Conservation (phyloP, 805 yeast genomes). For the Teunomyces gatunensis region DNA sequence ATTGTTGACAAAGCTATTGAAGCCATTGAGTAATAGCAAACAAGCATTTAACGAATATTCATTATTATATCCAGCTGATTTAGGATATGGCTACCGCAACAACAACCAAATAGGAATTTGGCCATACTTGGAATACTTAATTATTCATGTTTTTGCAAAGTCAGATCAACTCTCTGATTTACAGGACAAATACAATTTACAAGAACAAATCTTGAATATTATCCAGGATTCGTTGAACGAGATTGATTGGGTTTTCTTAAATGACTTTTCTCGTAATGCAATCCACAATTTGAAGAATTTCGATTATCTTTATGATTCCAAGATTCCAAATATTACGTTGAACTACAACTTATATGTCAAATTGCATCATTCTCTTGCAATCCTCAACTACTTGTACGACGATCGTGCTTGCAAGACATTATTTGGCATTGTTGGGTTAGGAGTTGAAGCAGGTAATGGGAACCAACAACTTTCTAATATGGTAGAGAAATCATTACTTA, state of each 20-base stretch:
- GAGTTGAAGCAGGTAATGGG: slow-evolving; percentile 55
- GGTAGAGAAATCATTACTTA: slow-evolving; percentile 40
- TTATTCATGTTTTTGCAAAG: slow-evolving; percentile 63
- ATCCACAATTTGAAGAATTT: slow-evolving; percentile 22
- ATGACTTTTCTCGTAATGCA: slow-evolving; percentile 51
- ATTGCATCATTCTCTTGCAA: slow-evolving; percentile 68
- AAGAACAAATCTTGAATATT: slow-evolving; percentile 51
- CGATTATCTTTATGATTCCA: slow-evolving; percentile 21
- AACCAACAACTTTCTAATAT: slow-evolving; percentile 34
- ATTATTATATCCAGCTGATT: slow-evolving; percentile 56
- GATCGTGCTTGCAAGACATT: slow-evolving; percentile 55
- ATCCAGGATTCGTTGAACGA: slow-evolving; percentile 39
- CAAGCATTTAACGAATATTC: slow-evolving; percentile 31
- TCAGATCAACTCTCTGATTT: slow-evolving; percentile 37
- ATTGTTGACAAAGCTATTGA: slow-evolving; percentile 47
- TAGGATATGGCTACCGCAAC: slow-evolving; percentile 58
- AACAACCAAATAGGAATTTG: slow-evolving; percentile 58
- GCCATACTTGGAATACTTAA: slow-evolving; percentile 74
- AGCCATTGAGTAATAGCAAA: slow-evolving; percentile 17
- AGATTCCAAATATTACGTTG: slow-evolving; percentile 15
- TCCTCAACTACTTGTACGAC: slow-evolving; percentile 60
- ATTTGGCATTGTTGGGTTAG: slow-evolving; percentile 55
- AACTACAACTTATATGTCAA: slow-evolving; percentile 40
- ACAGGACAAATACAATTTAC: slow-evolving; percentile 44
- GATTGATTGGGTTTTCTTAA: slow-evolving; percentile 44